A percentile compares a stretch with the other conserved stretches of the same genome.
phyloP scores from a whole-genome alignment of 139 green algal genomes.

The Klebsormidium nitens region DNA sequence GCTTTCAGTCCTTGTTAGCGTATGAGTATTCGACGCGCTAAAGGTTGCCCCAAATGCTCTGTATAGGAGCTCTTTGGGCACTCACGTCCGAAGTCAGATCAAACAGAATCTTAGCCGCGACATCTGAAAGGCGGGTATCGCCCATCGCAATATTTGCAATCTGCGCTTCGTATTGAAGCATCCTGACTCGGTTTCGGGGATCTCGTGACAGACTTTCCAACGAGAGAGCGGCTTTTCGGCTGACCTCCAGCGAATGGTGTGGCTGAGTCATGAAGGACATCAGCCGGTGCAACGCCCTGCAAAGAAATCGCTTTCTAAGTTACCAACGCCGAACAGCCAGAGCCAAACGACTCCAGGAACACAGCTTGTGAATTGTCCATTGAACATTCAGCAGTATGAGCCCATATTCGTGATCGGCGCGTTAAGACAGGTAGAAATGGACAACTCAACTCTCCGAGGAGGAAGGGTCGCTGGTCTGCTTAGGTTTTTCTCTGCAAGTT shows the following conservation, averaged over 20 bases:
- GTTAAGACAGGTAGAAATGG: too few species aligned
- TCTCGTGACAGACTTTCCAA: constrained; percentile 4
- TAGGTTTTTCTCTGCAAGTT: too few species aligned
- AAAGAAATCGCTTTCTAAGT: too few species aligned
- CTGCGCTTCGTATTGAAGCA: neutral
- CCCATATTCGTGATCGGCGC: too few species aligned
- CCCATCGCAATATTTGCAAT: constrained; percentile 10
- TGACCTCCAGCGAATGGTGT: constrained; percentile 8
- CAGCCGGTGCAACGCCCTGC: neutral
- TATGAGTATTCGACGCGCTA: too few species aligned
- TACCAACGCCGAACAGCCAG: too few species aligned
- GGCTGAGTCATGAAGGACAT: neutral
- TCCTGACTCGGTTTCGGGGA: neutral
- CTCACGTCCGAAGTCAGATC: constrained; percentile 11
- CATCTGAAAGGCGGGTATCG: constrained; percentile 5
- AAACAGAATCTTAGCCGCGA: constrained; percentile 9
- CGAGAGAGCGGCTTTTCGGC: constrained; percentile 4
- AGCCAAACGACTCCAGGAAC: too few species aligned
- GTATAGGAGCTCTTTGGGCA: neutral
- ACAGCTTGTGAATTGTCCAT: too few species aligned
- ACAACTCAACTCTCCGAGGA: too few species aligned
- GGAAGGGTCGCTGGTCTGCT: too few species aligned
- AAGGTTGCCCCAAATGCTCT: constrained; percentile 13
- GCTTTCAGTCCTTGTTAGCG: too few species aligned
- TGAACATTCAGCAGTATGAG: too few species aligned